Base-by-base conservation (phyloP, 2,329 filamentous ascomycete species). In the Sporothrix brasiliensis region DNA sequence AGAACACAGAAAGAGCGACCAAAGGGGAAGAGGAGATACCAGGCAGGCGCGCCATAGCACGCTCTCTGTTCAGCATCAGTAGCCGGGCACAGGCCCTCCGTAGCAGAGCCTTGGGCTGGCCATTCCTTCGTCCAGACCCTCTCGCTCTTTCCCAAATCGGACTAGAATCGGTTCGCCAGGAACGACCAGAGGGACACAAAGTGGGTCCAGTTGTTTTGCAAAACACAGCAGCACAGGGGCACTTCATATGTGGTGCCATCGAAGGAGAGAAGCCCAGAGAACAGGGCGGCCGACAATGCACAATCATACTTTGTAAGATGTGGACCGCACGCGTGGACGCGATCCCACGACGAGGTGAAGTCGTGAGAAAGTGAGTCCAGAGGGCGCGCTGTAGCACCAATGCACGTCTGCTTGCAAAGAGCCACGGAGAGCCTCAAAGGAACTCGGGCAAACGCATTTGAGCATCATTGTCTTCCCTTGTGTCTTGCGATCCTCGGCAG, bases 51-150 rank as follows among this genome's bases (percentile, higher is more conserved):
- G 19, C 60, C 47, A 41, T 47, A 52, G 69, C 61, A 61, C 69
- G 30, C 61, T 53, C 60, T 44, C 44, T 27, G 7, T 69, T 54
- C 53, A 54, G 41, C 4, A 44, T 54, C 53, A 30, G 49, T 56
- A 68, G 58, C 30, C 69, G 71, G 66, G 71, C 70, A 72, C 69
- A 54, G 52, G 50, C 27, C 27, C 27, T 30, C 27, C 27, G 27
- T 49, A 49, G 65, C 34, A 68, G 52, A n/a, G 53, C 50, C 41
- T 9, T 9, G 27, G 13, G 27, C 34, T 19, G 4, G 41, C 30
- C 16, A 41, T 47, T 30, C 68, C 52, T 70, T 67, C 60, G 58
- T 66, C 50, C 47, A 65, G 34, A 34, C 69, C 47, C 19, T 50
- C 24, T 50, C 58, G 63, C 53, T 70, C 69, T 61, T 61, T 67